A percentile compares a stretch with the other conserved stretches of the same genome.
Evolutionary conservation across 1,139 yeast species (phyloP).

Genomic region (Taiozyma sp.): DNA sequence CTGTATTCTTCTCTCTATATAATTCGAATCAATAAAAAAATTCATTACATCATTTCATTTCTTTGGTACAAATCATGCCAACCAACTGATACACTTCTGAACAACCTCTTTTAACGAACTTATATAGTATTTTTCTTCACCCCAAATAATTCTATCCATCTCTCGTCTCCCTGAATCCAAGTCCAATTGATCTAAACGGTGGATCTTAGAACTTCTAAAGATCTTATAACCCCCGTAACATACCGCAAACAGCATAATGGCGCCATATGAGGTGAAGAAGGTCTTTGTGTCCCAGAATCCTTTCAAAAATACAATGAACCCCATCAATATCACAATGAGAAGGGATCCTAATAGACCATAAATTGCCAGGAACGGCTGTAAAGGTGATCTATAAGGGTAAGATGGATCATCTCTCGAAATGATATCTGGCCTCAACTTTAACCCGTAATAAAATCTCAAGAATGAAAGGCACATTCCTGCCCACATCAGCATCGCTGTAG

Average conservation of each 20-base stretch:
- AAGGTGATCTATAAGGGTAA: slow-evolving; percentile 75
- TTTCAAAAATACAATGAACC: slow-evolving; percentile 60
- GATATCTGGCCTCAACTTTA: slow-evolving; percentile 62
- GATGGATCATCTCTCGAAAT: slow-evolving; percentile 56
- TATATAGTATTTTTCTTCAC: slow-evolving; percentile 44
- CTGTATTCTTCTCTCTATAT: too few relatives aligned
- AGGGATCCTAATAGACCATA: slow-evolving; percentile 58
- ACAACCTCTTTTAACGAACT: slow-evolving; percentile 28
- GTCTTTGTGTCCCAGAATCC: slow-evolving; percentile 57
- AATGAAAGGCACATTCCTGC: slow-evolving; percentile 75
- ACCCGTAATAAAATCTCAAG: slow-evolving; percentile 65
- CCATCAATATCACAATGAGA: slow-evolving; percentile 57
- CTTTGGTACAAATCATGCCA: slow-evolving; percentile 10
- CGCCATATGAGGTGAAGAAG: slow-evolving; percentile 68
- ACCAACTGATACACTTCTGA: slow-evolving; percentile 20
- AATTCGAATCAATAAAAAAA: too few relatives aligned
- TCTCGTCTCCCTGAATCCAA: slow-evolving; percentile 78
- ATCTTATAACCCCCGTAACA: slow-evolving; percentile 55
- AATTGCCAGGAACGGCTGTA: slow-evolving; percentile 73
- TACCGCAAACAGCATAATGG: slow-evolving; percentile 48
- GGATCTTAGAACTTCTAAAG: slow-evolving; percentile 43
- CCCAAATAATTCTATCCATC: slow-evolving; percentile 66
- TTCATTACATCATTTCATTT: neutral
- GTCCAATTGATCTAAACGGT: slow-evolving; percentile 65
- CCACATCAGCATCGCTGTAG: slow-evolving; percentile 77